A percentile compares a stretch with the other conserved stretches of the same genome.
Conservation (phyloP, 108 stramenopile genomes). For the Nannochloropsis oceanica region DNA sequence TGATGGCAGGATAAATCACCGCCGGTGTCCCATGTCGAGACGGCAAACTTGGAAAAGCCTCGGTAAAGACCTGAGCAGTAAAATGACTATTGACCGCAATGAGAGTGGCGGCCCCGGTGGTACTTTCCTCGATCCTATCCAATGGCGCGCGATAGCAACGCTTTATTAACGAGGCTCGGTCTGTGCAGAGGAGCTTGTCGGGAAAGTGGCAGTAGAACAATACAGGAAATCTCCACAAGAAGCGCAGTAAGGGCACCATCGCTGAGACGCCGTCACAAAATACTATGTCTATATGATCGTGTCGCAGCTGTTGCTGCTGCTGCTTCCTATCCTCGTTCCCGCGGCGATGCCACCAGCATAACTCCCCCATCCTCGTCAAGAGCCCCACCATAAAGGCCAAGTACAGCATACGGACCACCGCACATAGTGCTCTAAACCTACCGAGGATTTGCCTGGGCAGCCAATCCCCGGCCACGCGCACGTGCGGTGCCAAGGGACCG, state of each 20-base stretch:
- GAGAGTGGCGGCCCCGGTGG: slow-evolving; percentile 59
- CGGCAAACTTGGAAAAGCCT: slow-evolving; percentile 42
- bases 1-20: not conserved
- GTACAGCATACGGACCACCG: slow-evolving; percentile 29
- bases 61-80: slow-evolving; percentile 55
- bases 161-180: slow-evolving; percentile 11
- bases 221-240: slow-evolving; percentile 36
- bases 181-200: slow-evolving; percentile 67
- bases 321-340: not conserved
- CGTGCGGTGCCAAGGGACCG: slow-evolving; percentile 19
- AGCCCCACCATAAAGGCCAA: slow-evolving; percentile 1
- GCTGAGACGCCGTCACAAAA: slow-evolving; percentile 45
- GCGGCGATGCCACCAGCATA: not conserved
- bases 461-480: slow-evolving; percentile 61
- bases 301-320: not conserved
- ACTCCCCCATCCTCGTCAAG: slow-evolving; percentile 8
- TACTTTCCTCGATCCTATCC: slow-evolving; percentile 55
- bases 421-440: slow-evolving; percentile 37
- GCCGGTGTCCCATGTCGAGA: slow-evolving; percentile 29
- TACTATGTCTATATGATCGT: slow-evolving; percentile 18
- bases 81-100: slow-evolving; percentile 85
- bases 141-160: slow-evolving; percentile 31
- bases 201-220: slow-evolving; percentile 99
- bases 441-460: slow-evolving; percentile 65
- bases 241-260: slow-evolving; percentile 30